phyloP scores from a whole-genome alignment of 2,329 filamentous ascomycete species.

The Sclerotinia spermophila region DNA sequence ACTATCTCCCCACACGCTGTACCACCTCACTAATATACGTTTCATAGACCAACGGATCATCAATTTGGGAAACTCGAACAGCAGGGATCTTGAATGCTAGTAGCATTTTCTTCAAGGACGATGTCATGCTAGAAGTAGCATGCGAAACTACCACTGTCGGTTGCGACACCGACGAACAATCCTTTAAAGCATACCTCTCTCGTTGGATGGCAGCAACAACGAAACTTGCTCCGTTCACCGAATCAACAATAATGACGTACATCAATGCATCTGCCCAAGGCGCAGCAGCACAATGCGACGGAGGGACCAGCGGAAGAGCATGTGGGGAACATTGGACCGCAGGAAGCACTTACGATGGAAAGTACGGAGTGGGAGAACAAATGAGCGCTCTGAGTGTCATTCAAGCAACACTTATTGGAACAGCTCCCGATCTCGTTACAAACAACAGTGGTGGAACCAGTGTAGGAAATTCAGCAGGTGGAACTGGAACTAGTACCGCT shows the following conservation, averaged over 20 bases:
- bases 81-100: constrained; percentile 53
- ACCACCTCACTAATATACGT: constrained; percentile 13
- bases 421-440: constrained; percentile 43
- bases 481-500: constrained; percentile 16
- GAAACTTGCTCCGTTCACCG: constrained; percentile 61
- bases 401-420: constrained; percentile 54
- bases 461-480: constrained; percentile 37
- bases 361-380: constrained; percentile 63
- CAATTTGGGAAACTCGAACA: constrained; percentile 54
- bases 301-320: constrained; percentile 54
- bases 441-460: constrained; percentile 55
- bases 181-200: constrained; percentile 60
- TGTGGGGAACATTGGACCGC: constrained; percentile 59
- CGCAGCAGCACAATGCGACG: constrained; percentile 44
- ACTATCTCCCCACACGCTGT: background rate
- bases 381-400: constrained; percentile 66
- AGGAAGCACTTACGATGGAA: constrained; percentile 52
- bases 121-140: constrained; percentile 60
- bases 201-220: constrained; percentile 60
- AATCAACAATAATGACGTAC: constrained; percentile 49
- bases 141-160: constrained; percentile 55
- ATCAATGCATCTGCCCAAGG: constrained; percentile 54
- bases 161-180: constrained; percentile 59
- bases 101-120: constrained; percentile 52
- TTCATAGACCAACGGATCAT: constrained; percentile 31